Conservation (phyloP, 192 early-diverging fungal genomes). For the Phlyctochytrium planicorne region DNA sequence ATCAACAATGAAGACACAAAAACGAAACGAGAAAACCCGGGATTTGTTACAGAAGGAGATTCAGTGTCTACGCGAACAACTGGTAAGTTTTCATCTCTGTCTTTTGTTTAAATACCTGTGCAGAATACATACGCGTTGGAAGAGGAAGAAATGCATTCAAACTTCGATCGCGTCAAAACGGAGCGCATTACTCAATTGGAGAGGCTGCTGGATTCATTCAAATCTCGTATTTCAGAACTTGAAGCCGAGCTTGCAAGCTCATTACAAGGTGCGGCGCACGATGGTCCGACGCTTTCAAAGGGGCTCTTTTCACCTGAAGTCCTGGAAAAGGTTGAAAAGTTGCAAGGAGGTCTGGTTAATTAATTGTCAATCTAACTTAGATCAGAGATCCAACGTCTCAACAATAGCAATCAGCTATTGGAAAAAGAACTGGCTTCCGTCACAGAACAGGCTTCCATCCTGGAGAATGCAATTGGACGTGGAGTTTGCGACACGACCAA, state of each 20-base stretch:
- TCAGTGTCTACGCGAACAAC: conserved; percentile 63
- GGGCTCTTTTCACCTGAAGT: not conserved
- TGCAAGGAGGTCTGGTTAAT: conserved; percentile 10
- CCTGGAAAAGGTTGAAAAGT: not conserved
- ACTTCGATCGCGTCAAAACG: conserved; percentile 59
- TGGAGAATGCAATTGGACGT: conserved; percentile 64
- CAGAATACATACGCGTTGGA: conserved; percentile 47
- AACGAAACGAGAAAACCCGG: too few species aligned
- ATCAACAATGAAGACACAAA: too few species aligned
- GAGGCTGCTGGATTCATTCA: conserved; percentile 57
- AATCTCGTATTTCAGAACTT: conserved; percentile 9
- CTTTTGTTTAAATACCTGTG: not conserved
- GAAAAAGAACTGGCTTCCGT: conserved; percentile 40
- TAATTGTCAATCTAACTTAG: too few species aligned
- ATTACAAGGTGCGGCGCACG: too few species aligned
- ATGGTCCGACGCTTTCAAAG: not conserved
- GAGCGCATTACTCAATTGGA: conserved; percentile 64
- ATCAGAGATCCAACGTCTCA: too few species aligned
- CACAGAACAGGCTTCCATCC: conserved; percentile 52
- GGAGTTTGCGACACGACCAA: conserved; percentile 52
- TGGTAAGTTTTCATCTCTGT: conserved; percentile 40
- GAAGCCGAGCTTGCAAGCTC: conserved; percentile 24
- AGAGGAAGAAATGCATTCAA: conserved; percentile 54
- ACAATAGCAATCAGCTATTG: conserved; percentile 32
- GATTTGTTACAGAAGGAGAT: conserved; percentile 60